Evolutionary conservation across 129 eudicot species (phyloP).

Genomic region (Tagetes patula): DNA sequence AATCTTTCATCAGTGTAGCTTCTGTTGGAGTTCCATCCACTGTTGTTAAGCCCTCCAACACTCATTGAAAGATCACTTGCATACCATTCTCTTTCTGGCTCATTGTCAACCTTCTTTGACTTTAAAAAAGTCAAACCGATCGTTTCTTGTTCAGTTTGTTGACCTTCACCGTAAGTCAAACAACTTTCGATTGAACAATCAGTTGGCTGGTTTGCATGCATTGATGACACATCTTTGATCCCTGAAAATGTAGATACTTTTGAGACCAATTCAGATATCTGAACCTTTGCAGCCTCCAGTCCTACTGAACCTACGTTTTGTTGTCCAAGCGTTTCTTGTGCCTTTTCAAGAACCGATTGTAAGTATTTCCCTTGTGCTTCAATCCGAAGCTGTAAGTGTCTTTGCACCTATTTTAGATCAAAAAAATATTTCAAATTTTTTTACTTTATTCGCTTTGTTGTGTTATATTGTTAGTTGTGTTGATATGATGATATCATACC

Average conservation of each 20-base stretch:
- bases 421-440: neutral
- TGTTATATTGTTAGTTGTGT: neutral
- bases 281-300: conserved; percentile 83
- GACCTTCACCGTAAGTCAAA: conserved; percentile 65
- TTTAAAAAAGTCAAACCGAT: conserved; percentile 49
- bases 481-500: conserved; percentile 20
- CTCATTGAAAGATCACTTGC: conserved; percentile 45
- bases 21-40: conserved; percentile 39
- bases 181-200: conserved; percentile 91
- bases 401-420: conserved; percentile 64
- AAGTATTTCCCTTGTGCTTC: conserved; percentile 99
- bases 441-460: neutral
- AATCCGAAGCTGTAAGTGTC: conserved; percentile 87
- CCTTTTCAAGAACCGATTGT: conserved; percentile 88
- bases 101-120: conserved; percentile 39
- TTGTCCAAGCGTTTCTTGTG: conserved; percentile 83
- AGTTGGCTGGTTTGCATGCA: conserved; percentile 53
- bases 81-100: conserved; percentile 34
- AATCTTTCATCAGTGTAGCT: conserved; percentile 43
- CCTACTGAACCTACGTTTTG: conserved; percentile 82
- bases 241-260: conserved; percentile 71
- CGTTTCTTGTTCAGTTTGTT: conserved; percentile 64
- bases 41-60: conserved; percentile 55
- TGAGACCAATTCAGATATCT: conserved; percentile 73
- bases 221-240: conserved; percentile 58